Percentiles rank a stretch among this genome's conserved stretches.
Conservation (phyloP, 164 flowering plant species). For the Dillenia turbinata region DNA sequence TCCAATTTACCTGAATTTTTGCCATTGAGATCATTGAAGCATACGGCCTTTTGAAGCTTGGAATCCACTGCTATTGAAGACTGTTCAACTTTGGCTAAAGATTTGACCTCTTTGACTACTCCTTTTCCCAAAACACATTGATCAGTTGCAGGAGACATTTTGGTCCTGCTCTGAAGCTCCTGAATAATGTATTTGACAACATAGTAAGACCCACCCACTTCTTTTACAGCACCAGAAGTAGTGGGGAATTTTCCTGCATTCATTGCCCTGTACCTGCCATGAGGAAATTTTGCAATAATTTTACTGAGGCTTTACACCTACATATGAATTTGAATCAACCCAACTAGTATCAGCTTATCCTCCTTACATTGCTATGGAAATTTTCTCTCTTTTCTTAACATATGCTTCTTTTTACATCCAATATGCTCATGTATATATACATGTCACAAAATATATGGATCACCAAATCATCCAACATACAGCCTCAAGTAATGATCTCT, state of each 20-base stretch:
- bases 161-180: conserved; percentile 41
- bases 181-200: conserved; percentile 40
- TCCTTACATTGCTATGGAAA: not conserved
- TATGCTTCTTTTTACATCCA: not conserved
- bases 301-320: not conserved
- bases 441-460: too few relatives aligned
- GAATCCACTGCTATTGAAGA: conserved; percentile 5
- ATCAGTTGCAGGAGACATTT: conserved; percentile 6
- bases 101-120: conserved; percentile 8
- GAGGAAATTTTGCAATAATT: not conserved
- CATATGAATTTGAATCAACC: not conserved
- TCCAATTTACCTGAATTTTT: not conserved
- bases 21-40: conserved; percentile 13
- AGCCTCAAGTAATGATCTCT: too few relatives aligned
- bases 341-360: not conserved
- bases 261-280: conserved; percentile 45
- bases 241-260: conserved; percentile 66
- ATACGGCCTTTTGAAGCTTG: conserved; percentile 1
- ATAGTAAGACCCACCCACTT: conserved; percentile 67
- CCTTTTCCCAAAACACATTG: conserved; percentile 9
- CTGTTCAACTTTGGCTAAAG: conserved; percentile 12
- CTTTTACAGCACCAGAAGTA: conserved; percentile 16
- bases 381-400: not conserved
- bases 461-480: not conserved
- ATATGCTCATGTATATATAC: too few relatives aligned